Conservation (phyloP, 129 eudicot species). For the Deinandra increscens region DNA sequence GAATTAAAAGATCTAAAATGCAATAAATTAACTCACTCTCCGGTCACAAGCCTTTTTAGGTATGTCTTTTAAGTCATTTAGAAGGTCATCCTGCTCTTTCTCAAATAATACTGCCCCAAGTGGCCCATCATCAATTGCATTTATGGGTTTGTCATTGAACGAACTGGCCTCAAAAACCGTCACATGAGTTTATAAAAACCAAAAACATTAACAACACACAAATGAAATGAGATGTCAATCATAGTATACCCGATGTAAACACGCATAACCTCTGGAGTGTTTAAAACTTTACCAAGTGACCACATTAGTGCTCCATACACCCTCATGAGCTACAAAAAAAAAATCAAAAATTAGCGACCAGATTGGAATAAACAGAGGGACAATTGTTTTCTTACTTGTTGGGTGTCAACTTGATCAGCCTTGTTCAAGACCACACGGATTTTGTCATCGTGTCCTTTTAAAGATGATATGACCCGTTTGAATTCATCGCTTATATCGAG, state of each 20-base stretch:
- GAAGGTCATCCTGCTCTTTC: constrained; percentile 91
- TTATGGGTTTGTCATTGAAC: constrained; percentile 85
- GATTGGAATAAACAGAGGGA: neutral
- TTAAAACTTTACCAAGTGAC: constrained; percentile 95
- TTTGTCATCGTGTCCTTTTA: constrained; percentile 93
- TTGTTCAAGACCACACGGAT: constrained; percentile 94
- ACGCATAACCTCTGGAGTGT: constrained; percentile 90
- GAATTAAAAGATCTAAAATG: neutral
- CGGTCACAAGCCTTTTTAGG: constrained; percentile 98
- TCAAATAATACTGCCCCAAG: constrained; percentile 77
- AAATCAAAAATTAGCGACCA: neutral
- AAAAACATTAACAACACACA: constrained; percentile 1
- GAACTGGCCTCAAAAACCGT: constrained; percentile 44
- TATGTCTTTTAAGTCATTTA: constrained; percentile 80
- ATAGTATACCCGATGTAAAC: constrained; percentile 84
- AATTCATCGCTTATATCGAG: constrained; percentile 95
- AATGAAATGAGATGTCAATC: neutral
- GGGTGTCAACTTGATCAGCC: constrained; percentile 97
- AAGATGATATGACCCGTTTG: constrained; percentile 83
- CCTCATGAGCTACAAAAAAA: constrained; percentile 69
- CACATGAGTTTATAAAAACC: neutral
- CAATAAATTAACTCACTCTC: constrained; percentile 54
- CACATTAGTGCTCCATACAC: constrained; percentile 98
- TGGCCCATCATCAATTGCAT: constrained; percentile 58
- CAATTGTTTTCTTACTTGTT: constrained; percentile 54